Evolutionary conservation across 2,329 filamentous ascomycete species (phyloP).

Genomic region (Escovopsis weberi): DNA sequence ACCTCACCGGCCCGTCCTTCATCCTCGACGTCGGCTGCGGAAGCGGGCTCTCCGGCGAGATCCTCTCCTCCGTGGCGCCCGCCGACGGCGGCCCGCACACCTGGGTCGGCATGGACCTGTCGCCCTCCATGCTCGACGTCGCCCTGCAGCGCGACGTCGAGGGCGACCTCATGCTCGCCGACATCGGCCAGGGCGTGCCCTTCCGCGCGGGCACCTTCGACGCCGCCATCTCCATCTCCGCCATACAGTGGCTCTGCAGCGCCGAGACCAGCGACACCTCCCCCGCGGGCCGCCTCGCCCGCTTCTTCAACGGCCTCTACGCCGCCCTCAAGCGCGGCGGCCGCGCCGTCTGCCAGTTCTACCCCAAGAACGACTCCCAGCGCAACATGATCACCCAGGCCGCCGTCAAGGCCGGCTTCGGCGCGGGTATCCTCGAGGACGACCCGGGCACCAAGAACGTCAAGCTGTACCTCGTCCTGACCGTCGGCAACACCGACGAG

Average conservation of each 20-base stretch:
- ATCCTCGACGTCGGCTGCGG: slow-evolving; percentile 97
- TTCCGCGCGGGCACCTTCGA: slow-evolving; percentile 90
- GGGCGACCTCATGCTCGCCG: slow-evolving; percentile 83
- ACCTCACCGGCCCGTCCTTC: slow-evolving; percentile 63
- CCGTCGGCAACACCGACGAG: slow-evolving; percentile 52
- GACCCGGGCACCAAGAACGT: slow-evolving; percentile 92
- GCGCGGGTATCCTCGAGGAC: slow-evolving; percentile 87
- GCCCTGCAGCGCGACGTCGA: slow-evolving; percentile 85
- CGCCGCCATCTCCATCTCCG: slow-evolving; percentile 85
- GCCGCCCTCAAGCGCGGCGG: slow-evolving; percentile 70
- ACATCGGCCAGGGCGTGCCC: slow-evolving; percentile 90
- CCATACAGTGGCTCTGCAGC: slow-evolving; percentile 98
- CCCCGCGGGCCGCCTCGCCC: slow-evolving; percentile 58
- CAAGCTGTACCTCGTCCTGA: slow-evolving; percentile 92
- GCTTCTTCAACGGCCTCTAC: slow-evolving; percentile 92
- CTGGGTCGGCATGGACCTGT: slow-evolving; percentile 97
- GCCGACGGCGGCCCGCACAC: slow-evolving; percentile 73
- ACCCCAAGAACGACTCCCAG: slow-evolving; percentile 89
- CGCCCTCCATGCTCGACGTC: slow-evolving; percentile 89
- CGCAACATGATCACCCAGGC: slow-evolving; percentile 83
- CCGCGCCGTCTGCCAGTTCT: slow-evolving; percentile 91
- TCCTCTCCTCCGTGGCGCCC: slow-evolving; percentile 57
- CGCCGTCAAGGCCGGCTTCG: slow-evolving; percentile 87
- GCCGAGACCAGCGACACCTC: slow-evolving; percentile 79
- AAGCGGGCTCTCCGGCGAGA: slow-evolving; percentile 86